These are phyloP conservation scores for Skeletonema grethae DNA, from an alignment of 108 stramenopile genomes.

Conservation along the genomic window DNA sequence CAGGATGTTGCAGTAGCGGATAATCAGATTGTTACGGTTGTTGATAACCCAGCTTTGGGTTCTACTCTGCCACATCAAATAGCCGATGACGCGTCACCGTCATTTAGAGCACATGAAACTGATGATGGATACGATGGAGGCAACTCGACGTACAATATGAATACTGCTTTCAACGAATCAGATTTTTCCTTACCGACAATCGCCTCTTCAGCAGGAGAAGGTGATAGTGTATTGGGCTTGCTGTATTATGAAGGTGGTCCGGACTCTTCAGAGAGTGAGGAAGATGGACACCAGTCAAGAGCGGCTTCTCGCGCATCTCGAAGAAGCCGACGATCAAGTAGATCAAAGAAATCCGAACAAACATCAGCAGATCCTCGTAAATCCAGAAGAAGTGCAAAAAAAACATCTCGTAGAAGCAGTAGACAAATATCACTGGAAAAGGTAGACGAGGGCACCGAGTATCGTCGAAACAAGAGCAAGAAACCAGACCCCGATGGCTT, in stretches of 20 bases:
- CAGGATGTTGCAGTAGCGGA: not conserved
- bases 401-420: not conserved
- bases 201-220: not conserved
- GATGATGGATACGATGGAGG: constrained; percentile 1
- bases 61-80: not conserved
- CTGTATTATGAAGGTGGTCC: constrained; percentile 2
- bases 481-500: not conserved
- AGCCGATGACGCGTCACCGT: not conserved
- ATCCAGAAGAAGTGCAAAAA: not conserved
- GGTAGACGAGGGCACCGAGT: not conserved
- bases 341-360: not conserved
- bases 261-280: not conserved
- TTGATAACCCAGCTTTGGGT: not conserved
- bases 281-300: not conserved
- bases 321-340: not conserved
- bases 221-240: not conserved
- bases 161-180: not conserved
- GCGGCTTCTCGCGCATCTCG: constrained; percentile 3
- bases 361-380: not conserved
- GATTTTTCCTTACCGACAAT: not conserved
- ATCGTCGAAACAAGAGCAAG: not conserved
- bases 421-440: not conserved
- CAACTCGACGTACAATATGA: not conserved
- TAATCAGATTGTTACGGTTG: not conserved
- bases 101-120: not conserved